Percentiles rank a stretch among this genome's conserved stretches.
phyloP scores from a whole-genome alignment of 441 rosid species.

The Manihot esculenta region DNA sequence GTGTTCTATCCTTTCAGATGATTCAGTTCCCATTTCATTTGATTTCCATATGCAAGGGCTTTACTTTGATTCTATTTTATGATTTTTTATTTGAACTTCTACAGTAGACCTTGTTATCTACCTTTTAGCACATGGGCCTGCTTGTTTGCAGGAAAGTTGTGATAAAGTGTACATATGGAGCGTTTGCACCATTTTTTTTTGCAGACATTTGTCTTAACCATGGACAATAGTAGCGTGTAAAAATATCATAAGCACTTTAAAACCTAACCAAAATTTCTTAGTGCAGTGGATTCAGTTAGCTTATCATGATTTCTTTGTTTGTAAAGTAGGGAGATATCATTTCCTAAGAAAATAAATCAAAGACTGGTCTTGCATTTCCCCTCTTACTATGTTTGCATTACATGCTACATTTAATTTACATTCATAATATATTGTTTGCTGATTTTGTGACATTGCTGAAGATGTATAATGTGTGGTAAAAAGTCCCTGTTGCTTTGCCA shows the following conservation, averaged over 20 bases:
- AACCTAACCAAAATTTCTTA: not conserved
- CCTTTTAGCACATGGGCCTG: not conserved
- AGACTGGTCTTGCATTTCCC: not conserved
- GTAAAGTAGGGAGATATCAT: not conserved
- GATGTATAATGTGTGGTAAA: not conserved
- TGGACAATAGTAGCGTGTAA: no score
- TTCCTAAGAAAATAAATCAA: not conserved
- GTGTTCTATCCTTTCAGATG: not conserved
- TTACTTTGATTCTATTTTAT: not conserved
- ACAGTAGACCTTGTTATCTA: not conserved
- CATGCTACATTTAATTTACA: not conserved
- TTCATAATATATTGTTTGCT: not conserved
- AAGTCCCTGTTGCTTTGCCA: not conserved
- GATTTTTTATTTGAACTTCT: not conserved
- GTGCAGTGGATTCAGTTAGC: no score
- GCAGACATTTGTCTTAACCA: not conserved
- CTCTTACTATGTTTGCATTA: not conserved
- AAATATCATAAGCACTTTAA: not conserved
- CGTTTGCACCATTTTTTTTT: not conserved
- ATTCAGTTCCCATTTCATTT: not conserved
- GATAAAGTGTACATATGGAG: not conserved
- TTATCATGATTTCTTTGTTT: not conserved
- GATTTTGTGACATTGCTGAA: slow-evolving; percentile 2
- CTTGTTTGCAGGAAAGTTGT: not conserved
- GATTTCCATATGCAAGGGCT: not conserved